Base-by-base conservation (phyloP, 208 protist species). In the Novymonas esmeraldas region DNA sequence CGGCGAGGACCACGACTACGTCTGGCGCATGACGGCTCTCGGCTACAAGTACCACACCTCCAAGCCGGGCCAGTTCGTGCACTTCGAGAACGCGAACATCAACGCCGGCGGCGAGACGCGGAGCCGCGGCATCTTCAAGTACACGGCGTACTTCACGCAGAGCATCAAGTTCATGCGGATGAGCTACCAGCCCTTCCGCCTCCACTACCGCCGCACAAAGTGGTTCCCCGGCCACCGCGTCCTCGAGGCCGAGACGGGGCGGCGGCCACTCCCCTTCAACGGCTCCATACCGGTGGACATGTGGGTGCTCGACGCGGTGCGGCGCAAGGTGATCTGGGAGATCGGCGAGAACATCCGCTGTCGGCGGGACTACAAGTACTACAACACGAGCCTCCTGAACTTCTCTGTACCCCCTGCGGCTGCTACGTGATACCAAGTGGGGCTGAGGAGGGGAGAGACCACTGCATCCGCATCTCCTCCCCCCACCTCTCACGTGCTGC, bases 1-100 rank as follows among this genome's bases (percentile, higher is more conserved):
- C 59, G 73, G 78, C 20, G 83, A 89, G 54, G 83, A 89, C 55
- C 46, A 75, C 63, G 80, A 86, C 65, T 77, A 71, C 28, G 34
- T 49, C 10, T 79, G 54, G 58, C 79, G 84, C 4, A 29, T 58
- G n/a, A 1, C 29, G 0, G 48, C 67, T 13, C 51, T 82, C 0
- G 80, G 84, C 20, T 89, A 84, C 44, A 18, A 49, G 7, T 0
- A 45, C 13, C 64, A 71, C 24, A 28, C n/a, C 3, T 76, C 68
- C 3, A 34, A 57, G 34, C 41, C 33, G n/a, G 63, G 63, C 0
- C 42, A 63, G 11, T 54, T 58, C 26, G 54, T 60, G 10, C 70
- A 75, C 71, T 78, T 63, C 44, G 56, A 49, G 29, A 70, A 61
- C 14, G 71, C 66, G 3, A 78, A 82, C 46, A 6, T 78, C 2